These are phyloP conservation scores for Leccinum subspadiceum DNA, from an alignment of 1,284 basidiomycete species.

Conservation along the genomic window DNA sequence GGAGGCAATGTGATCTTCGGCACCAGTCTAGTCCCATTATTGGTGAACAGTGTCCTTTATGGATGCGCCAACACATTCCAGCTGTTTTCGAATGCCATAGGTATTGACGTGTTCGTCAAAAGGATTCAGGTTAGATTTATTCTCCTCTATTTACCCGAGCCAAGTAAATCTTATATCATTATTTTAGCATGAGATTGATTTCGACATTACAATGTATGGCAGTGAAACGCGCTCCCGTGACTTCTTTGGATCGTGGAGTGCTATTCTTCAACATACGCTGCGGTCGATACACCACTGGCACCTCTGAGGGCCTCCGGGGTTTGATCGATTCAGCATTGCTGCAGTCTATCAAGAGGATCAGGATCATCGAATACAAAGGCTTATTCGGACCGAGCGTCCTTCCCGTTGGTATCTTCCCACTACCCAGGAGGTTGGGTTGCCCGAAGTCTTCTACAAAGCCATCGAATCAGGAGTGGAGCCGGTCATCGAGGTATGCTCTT, in stretches of 20 bases:
- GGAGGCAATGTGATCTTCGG: constrained; percentile 87
- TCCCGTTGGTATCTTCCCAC: constrained; percentile 52
- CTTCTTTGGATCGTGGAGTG: too few species aligned
- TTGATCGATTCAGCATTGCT: too few species aligned
- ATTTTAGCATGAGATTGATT: constrained; percentile 66
- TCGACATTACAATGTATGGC: constrained; percentile 60
- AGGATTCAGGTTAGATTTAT: too few species aligned
- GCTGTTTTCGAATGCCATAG: constrained; percentile 73
- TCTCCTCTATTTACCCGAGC: too few species aligned
- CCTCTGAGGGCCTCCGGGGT: too few species aligned
- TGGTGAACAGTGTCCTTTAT: constrained; percentile 84
- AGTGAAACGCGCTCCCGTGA: constrained; percentile 22
- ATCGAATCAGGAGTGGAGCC: constrained; percentile 86
- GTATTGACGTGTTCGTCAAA: too few species aligned
- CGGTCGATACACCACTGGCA: constrained; percentile 79
- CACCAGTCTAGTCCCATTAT: constrained; percentile 88
- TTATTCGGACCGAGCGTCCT: too few species aligned
- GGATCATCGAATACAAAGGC: too few species aligned
- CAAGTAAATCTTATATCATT: constrained; percentile 8
- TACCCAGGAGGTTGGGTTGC: constrained; percentile 90
- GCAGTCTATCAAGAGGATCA: too few species aligned
- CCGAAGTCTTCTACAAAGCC: constrained; percentile 85
- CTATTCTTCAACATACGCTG: constrained; percentile 64
- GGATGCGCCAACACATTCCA: constrained; percentile 87
- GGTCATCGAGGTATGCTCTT: constrained; percentile 70